A percentile compares a stretch with the other conserved stretches of the same genome.
These are phyloP conservation scores for Nicotiana tomentosiformis DNA, from an alignment of 257 asterid genomes.

Conservation along the genomic window DNA sequence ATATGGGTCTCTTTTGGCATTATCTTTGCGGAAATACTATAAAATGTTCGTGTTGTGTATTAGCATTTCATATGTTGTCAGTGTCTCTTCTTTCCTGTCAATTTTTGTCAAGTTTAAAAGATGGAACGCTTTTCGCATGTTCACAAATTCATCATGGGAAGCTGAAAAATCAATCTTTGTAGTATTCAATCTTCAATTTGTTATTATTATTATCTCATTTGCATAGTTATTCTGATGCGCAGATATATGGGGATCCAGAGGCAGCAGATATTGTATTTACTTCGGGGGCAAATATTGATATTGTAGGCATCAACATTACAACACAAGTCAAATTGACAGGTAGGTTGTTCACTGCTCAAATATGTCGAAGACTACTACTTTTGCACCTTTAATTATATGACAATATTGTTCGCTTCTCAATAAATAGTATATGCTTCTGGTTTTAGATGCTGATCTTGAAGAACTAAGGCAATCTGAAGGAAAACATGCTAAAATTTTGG, in stretches of 20 bases:
- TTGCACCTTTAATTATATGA: neutral
- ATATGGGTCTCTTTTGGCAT: neutral
- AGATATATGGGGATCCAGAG: constrained; percentile 96
- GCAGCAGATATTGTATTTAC: constrained; percentile 97
- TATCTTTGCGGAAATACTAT: neutral
- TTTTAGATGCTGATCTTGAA: constrained; percentile 66
- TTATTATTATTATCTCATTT: neutral
- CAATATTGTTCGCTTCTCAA: neutral
- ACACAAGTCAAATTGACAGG: constrained; percentile 92
- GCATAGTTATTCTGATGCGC: constrained; percentile 10
- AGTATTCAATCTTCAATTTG: neutral
- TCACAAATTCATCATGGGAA: neutral
- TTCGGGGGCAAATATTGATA: constrained; percentile 81
- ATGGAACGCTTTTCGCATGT: neutral
- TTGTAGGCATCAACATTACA: constrained; percentile 84
- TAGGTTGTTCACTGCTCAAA: constrained; percentile 3
- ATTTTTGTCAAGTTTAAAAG: neutral
- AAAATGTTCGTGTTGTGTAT: neutral
- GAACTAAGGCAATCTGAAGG: constrained; percentile 70
- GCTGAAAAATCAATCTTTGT: neutral
- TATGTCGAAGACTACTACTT: neutral
- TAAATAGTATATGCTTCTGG: neutral
- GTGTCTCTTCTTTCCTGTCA: neutral
- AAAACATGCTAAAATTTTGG: constrained; percentile 59
- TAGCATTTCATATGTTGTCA: neutral